Percentiles rank a stretch among this genome's conserved stretches.
Conservation (phyloP, 2,329 filamentous ascomycete species). For the Chrysoporthe deuterocubensis region DNA sequence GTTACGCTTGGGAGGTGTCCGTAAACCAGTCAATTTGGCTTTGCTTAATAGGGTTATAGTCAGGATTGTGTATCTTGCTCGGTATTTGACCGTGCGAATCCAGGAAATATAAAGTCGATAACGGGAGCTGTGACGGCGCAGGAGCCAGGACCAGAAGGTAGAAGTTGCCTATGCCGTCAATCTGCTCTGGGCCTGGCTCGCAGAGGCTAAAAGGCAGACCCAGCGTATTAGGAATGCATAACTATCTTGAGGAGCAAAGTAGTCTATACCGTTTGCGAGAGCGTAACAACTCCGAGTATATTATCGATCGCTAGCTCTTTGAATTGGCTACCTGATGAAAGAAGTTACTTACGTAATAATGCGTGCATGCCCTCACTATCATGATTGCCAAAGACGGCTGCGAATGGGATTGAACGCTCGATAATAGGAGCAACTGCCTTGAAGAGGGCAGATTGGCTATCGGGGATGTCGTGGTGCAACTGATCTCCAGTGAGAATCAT, state of each 20-base stretch:
- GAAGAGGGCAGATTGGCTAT: conserved; percentile 45
- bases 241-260: too few species aligned
- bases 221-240: too few species aligned
- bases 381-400: conserved; percentile 75
- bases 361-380: conserved; percentile 64
- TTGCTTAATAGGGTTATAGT: conserved; percentile 37
- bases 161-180: conserved; percentile 39
- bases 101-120: conserved; percentile 35
- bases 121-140: conserved; percentile 7
- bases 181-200: conserved; percentile 34
- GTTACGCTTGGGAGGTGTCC: conserved; percentile 34
- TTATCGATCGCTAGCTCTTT: too few species aligned
- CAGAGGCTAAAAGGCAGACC: conserved; percentile 37
- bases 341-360: conserved; percentile 42
- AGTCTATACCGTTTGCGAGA: too few species aligned
- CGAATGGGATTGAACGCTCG: conserved; percentile 69
- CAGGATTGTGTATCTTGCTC: conserved; percentile 33
- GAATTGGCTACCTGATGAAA: too few species aligned
- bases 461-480: conserved; percentile 46
- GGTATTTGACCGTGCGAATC: conserved; percentile 38
- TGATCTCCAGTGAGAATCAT: conserved; percentile 74
- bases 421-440: conserved; percentile 70
- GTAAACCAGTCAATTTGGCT: conserved; percentile 40
- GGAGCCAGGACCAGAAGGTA: conserved; percentile 35
- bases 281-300: too few species aligned